Percentiles rank a stretch among this genome's conserved stretches.
Conservation (phyloP, 768 basidiomycete species). For the Panaeolus papilionaceus region DNA sequence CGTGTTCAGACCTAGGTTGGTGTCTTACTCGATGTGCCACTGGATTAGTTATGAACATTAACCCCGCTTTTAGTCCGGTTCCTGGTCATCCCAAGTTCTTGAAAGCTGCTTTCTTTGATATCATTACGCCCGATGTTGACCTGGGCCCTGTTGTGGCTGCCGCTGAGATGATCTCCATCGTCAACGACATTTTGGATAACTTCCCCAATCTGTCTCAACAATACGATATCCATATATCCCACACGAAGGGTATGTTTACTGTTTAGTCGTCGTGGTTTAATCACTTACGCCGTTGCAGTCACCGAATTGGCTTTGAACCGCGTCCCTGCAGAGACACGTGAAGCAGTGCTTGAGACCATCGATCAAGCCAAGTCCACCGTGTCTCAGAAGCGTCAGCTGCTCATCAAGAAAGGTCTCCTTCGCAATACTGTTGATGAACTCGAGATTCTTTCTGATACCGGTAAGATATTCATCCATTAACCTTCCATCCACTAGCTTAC, state of each 20-base stretch:
- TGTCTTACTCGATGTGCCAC: constrained; percentile 8
- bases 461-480: constrained; percentile 38
- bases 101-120: constrained; percentile 84
- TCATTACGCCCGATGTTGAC: constrained; percentile 76
- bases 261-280: neutral
- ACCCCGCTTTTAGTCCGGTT: constrained; percentile 50
- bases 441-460: constrained; percentile 69
- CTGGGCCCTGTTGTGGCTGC: constrained; percentile 71
- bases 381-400: constrained; percentile 70
- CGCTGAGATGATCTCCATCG: constrained; percentile 76
- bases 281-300: constrained; percentile 49
- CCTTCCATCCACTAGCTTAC: neutral
- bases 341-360: constrained; percentile 67
- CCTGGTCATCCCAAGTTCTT: constrained; percentile 75
- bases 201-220: constrained; percentile 73
- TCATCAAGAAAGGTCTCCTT: constrained; percentile 73
- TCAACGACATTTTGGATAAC: constrained; percentile 67
- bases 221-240: constrained; percentile 82
- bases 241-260: constrained; percentile 66
- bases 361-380: constrained; percentile 67
- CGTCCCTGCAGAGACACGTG: constrained; percentile 61
- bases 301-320: constrained; percentile 67
- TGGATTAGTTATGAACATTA: neutral
- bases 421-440: constrained; percentile 76
- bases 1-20: constrained; percentile 72